Evolutionary conservation across 176 grass and related monocot species (phyloP), one percentile per base, ranked within the genome.

Genomic region (Carex scoparia): DNA sequence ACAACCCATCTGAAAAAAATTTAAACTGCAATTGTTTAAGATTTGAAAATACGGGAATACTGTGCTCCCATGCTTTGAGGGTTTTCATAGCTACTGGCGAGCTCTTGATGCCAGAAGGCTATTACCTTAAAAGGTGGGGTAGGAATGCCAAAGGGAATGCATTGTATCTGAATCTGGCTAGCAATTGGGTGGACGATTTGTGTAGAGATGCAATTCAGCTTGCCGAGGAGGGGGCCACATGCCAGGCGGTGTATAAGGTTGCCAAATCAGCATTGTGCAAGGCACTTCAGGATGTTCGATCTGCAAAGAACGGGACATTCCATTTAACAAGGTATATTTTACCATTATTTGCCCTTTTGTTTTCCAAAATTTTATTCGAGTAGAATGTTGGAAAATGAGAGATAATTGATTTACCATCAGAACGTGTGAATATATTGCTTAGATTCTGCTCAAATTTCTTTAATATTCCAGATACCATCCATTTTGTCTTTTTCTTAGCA

Each of bases 151-250:
- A 93, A 85, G 86, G 54, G 40, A 30, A 63, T 80, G 33, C 35
- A 37, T 81, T 88, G 16, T 79, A 77, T 79, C 56, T 60, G 67
- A 58, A 77, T 70, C 67, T 73, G 14, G 63, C 23, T 84, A 71
- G 72, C 57, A 64, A 88, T 84, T 88, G 65, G 88, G 85, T 84
- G 62, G 84, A 93, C 88, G 88, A 93, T 90, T 83, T 93, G 19
- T 88, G 84, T 77, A 86, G 75, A 70, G 86, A 93, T 88, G 88
- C 86, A 48, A 88, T 88, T 67, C 85, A 75, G 40, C 83, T 93
- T 81, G 88, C 91, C 5, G 88, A 93, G 40, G 88, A 90, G 63
- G 88, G 86, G 30, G 72, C 91, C n/a, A 88, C 80, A 84, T 86
- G 86, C 65, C 67, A 57, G 64, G 51, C 70, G 16, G 86, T 93